Evolutionary conservation across 148 eudicot species (phyloP).

Genomic region (Salicornia ramosissima): DNA sequence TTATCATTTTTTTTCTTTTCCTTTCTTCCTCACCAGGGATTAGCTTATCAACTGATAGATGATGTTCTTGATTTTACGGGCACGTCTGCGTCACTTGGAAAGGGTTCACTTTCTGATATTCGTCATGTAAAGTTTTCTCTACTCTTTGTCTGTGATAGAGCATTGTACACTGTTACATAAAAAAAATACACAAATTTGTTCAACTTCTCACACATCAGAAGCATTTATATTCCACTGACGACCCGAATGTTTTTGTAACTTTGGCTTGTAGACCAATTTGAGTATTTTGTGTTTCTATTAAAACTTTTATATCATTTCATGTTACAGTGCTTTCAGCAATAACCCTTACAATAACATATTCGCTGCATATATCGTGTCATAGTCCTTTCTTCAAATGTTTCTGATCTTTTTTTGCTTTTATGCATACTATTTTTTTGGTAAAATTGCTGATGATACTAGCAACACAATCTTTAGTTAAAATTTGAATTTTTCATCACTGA

Average conservation of each 20-base stretch:
- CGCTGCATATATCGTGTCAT: neutral
- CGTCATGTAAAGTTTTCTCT: constrained; percentile 56
- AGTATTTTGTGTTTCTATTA: neutral
- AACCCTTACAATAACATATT: neutral
- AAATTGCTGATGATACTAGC: neutral
- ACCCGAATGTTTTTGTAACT: neutral
- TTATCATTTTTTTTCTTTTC: constrained; percentile 7
- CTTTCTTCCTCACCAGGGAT: constrained; percentile 46
- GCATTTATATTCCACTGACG: neutral
- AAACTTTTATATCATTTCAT: neutral
- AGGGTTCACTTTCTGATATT: constrained; percentile 89
- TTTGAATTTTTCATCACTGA: neutral
- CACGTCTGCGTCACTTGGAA: constrained; percentile 87
- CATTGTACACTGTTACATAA: neutral
- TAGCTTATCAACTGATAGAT: constrained; percentile 89
- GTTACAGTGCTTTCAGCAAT: neutral
- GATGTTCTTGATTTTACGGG: constrained; percentile 95
- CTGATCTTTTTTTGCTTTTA: neutral
- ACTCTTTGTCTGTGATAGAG: neutral
- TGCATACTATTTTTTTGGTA: neutral
- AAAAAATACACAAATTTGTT: neutral
- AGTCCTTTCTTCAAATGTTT: neutral
- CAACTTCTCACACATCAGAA: neutral
- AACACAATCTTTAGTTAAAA: neutral
- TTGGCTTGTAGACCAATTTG: neutral